These are phyloP conservation scores for Sordariomycetes sp. DNA, from an alignment of 2,329 filamentous ascomycete genomes.

Conservation along the genomic window DNA sequence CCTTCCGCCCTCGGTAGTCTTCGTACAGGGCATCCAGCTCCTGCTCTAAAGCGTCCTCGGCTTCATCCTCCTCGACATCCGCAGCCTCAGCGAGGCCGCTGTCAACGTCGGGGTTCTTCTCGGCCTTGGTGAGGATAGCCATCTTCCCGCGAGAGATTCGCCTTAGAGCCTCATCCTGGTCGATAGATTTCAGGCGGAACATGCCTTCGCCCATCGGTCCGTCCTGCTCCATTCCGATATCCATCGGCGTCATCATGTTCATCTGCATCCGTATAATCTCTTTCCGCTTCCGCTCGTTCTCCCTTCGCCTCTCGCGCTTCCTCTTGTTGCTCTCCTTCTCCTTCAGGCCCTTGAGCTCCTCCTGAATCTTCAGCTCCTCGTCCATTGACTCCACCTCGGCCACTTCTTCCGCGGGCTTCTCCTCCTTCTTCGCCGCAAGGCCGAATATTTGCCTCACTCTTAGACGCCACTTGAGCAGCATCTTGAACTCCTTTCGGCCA, in stretches of 20 bases:
- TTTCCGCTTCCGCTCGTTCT: slow-evolving; percentile 90
- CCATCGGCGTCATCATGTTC: slow-evolving; percentile 91
- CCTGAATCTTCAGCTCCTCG: slow-evolving; percentile 82
- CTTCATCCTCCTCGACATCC: slow-evolving; percentile 57
- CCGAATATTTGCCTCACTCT: slow-evolving; percentile 87
- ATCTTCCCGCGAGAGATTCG: slow-evolving; percentile 66
- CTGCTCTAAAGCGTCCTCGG: slow-evolving; percentile 71
- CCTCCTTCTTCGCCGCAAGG: slow-evolving; percentile 63
- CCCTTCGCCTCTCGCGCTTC: slow-evolving; percentile 73
- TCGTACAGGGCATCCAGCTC: slow-evolving; percentile 86
- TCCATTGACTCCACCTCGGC: slow-evolving; percentile 85
- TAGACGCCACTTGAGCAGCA: slow-evolving; percentile 79
- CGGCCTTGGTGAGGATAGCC: slow-evolving; percentile 48
- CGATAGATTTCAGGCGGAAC: slow-evolving; percentile 74
- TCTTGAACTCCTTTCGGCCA: slow-evolving; percentile 88
- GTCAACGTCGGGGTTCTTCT: slow-evolving; percentile 41
- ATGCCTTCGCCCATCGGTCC: slow-evolving; percentile 74
- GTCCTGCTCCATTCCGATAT: slow-evolving; percentile 84
- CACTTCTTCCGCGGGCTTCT: slow-evolving; percentile 56
- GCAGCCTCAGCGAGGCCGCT: slow-evolving; percentile 45
- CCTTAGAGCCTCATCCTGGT: slow-evolving; percentile 54
- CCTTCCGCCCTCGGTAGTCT: slow-evolving; percentile 69
- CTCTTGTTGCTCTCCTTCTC: slow-evolving; percentile 68
- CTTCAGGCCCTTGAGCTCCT: slow-evolving; percentile 72
- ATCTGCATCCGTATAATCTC: slow-evolving; percentile 96